A percentile compares a stretch with the other conserved stretches of the same genome.
These are phyloP conservation scores for Phytopythium vexans DNA, from an alignment of 352 stramenopile genomes.

Conservation along the genomic window DNA sequence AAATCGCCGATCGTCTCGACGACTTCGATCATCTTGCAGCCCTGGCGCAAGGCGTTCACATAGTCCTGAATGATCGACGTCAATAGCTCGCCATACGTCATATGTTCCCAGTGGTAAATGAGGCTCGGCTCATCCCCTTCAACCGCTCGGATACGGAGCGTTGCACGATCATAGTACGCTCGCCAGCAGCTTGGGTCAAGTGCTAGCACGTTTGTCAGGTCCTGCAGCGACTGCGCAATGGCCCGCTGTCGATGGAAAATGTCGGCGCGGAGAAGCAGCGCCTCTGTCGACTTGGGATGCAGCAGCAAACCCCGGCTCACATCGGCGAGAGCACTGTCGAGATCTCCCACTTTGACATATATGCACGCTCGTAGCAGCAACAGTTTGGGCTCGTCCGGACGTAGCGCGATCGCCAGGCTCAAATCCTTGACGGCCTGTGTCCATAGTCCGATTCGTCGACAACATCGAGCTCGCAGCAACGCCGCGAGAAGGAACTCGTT, in stretches of 20 bases:
- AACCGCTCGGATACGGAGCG: slow-evolving; percentile 57
- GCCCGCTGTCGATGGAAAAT: slow-evolving; percentile 51
- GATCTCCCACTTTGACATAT: slow-evolving; percentile 48
- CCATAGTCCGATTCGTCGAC: slow-evolving; percentile 66
- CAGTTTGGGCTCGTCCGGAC: slow-evolving; percentile 51
- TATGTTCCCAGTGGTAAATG: slow-evolving; percentile 65
- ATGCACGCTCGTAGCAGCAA: slow-evolving; percentile 57
- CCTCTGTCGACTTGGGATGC: slow-evolving; percentile 63
- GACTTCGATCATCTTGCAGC: slow-evolving; percentile 68
- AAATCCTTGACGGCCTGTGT: slow-evolving; percentile 72
- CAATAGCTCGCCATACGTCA: slow-evolving; percentile 62
- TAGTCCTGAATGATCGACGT: slow-evolving; percentile 74
- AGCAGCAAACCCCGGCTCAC: slow-evolving; percentile 55
- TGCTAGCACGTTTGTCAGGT: slow-evolving; percentile 53
- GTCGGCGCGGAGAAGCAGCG: slow-evolving; percentile 60
- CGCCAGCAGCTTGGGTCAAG: slow-evolving; percentile 71
- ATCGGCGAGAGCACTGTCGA: slow-evolving; percentile 51
- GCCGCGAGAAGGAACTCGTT: slow-evolving; percentile 55
- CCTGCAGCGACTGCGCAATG: slow-evolving; percentile 50
- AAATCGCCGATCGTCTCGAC: slow-evolving; percentile 75
- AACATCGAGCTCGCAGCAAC: slow-evolving; percentile 63
- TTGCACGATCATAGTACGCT: slow-evolving; percentile 77
- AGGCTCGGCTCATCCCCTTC: slow-evolving; percentile 61
- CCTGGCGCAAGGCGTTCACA: slow-evolving; percentile 62
- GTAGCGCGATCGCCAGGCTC: slow-evolving; percentile 40